These are phyloP conservation scores for Pochonia chlamydosporia DNA, from an alignment of 2,329 filamentous ascomycete species.

Conservation along the genomic window DNA sequence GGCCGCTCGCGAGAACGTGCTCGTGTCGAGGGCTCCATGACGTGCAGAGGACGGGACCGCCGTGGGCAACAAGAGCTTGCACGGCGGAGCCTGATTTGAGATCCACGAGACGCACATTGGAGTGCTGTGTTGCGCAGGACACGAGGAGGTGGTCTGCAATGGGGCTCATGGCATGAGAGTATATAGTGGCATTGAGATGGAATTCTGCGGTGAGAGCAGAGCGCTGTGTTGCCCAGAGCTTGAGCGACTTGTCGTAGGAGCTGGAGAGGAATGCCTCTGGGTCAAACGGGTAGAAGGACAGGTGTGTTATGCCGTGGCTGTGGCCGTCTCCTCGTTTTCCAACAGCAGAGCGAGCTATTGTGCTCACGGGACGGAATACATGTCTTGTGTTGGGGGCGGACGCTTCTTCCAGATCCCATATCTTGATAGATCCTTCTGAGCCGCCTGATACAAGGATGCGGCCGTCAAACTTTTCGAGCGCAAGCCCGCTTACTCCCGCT, in stretches of 20 bases:
- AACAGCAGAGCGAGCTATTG: constrained; percentile 37
- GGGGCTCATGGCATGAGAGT: constrained; percentile 72
- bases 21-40: constrained; percentile 80
- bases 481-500: constrained; percentile 72
- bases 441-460: constrained; percentile 75
- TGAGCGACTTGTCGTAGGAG: constrained; percentile 72
- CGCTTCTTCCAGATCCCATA: constrained; percentile 78
- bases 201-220: constrained; percentile 60
- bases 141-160: constrained; percentile 70
- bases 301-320: constrained; percentile 67
- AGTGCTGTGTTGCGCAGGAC: constrained; percentile 82
- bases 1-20: constrained; percentile 75
- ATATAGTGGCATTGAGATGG: constrained; percentile 61
- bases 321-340: constrained; percentile 35
- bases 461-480: constrained; percentile 77
- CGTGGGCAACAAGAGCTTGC: constrained; percentile 64
- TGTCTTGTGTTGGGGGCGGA: constrained; percentile 36
- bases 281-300: constrained; percentile 77
- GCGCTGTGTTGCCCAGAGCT: constrained; percentile 64
- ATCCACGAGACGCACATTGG: constrained; percentile 78
- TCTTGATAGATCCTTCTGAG: constrained; percentile 73
- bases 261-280: constrained; percentile 68
- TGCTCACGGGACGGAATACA: constrained; percentile 49
- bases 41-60: constrained; percentile 60
- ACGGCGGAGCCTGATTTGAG: constrained; percentile 71